Base-by-base conservation (phyloP, 176 grass and related monocot genomes). In the Carex scoparia region DNA sequence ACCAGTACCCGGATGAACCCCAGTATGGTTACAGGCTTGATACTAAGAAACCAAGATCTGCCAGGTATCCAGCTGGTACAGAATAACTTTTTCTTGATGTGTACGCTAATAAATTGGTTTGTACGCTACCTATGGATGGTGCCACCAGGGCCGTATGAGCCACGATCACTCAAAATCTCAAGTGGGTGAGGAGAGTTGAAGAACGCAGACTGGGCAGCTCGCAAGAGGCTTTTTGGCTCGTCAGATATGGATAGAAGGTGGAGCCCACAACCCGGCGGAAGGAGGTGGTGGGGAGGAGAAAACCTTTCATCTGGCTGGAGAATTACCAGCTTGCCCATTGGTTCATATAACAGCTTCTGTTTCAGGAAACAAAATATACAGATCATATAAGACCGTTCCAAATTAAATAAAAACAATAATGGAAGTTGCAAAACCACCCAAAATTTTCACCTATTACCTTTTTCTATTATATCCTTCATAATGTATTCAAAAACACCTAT, bases 291-390 rank as follows among this genome's bases (percentile, higher is more conserved):
- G 75, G 91, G 68, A 6, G 95, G 95, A 28, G 95, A 98, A 18
- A 90, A 81, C 10, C 79, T 87, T 69, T 95, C 85, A 60, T 98
- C 95, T 60, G 93, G 95, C 89, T 98, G 95, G 42, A 98, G 48
- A 87, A 98, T 98, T 7, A 98, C 30, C 30, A 98, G 85, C 75
- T 90, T 89, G 0, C 95, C 95, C 95, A 95, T 95, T 2, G 95
- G 96, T n/a, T 86, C 93, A 63, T 98, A 98, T 79, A 98, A 73
- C 12, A 98, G 79, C 18, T 98, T 95, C 96, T 98, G 90, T 86
- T 81, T 66, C 2, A 18, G 76, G 37, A 76, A 62, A 10, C 9
- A 81, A 64, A 35, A 72, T 10, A 62, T 53, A 35, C 27, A 84
- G 44, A 73, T 32, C n/a, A 1, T 3, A 62, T 55, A 48, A 35